Base-by-base conservation (phyloP, 148 eudicot genomes). In the Rhododendron ferrugineum region DNA sequence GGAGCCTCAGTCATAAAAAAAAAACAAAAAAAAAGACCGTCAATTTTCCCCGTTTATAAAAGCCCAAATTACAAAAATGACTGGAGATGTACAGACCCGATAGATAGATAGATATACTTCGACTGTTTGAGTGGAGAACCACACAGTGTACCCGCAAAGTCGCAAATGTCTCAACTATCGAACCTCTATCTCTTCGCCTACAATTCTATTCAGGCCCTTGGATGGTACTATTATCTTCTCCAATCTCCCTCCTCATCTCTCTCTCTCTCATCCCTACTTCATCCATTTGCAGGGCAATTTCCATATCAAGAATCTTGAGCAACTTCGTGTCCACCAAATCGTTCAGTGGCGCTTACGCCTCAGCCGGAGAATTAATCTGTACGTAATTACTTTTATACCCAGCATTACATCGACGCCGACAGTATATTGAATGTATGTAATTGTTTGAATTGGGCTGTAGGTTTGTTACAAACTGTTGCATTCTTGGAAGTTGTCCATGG, bases 401-500 rank as follows among this genome's bases (percentile, higher is more conserved):
- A 5, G 44, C 11, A 5, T 28, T 36, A 15, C 49, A 68, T 42
- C 18, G 14, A 68, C 0, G 20, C n/a, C 10, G 15, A n/a, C 56
- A 34, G 28, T 60, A 16, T 20, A 46, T 79, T 16, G 49, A 54
- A 0, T 23, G 37, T 76, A 0, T 34, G n/a, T 18, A 22, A 81
- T 22, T 72, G 77, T 15, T 84, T 73, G 58, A 28, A 72, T 85
- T 81, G 36, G 2, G 34, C 10, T 82, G 44, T 79, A 94, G 98
- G 93, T 91, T 89, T 96, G 44, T 84, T 96, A 88, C 96, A 96
- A 85, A 86, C 84, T 82, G 70, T 85, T 89, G 94, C 96, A 37
- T 93, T 96, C 90, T 85, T 96, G 94, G 98, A 96, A 90, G 94
- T 93, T 84, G 84, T 96, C 18, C 98, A 96, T 89, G 98, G 98